These are phyloP conservation scores for Oemleria cerasiformis DNA, from an alignment of 306 rosid genomes.

Conservation along the genomic window DNA sequence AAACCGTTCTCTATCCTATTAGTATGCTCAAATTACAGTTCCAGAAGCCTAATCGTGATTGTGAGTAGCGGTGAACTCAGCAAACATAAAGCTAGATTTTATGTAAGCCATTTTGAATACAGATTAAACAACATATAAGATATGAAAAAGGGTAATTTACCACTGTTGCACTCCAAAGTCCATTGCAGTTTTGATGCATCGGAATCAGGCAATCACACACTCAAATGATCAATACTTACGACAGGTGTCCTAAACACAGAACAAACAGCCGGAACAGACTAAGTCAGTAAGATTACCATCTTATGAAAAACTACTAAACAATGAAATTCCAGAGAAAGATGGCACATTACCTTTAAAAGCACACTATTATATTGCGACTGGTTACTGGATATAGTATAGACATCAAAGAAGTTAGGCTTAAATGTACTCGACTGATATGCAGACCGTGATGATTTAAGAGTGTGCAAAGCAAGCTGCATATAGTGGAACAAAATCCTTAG, in stretches of 20 bases:
- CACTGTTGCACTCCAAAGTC: conserved; percentile 76
- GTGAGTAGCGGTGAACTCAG: not conserved
- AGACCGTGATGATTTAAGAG: too few relatives aligned
- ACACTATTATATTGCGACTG: too few relatives aligned
- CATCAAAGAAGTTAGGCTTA: too few relatives aligned
- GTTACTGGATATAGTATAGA: too few relatives aligned
- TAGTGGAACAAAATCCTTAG: too few relatives aligned
- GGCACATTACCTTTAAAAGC: too few relatives aligned
- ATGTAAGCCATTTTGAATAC: not conserved
- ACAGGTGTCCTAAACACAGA: conserved; percentile 86
- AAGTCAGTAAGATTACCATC: conserved; percentile 22
- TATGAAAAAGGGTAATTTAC: conserved; percentile 29
- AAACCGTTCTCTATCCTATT: not conserved
- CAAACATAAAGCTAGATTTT: not conserved
- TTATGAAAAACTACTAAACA: conserved; percentile 1
- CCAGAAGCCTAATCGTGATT: not conserved
- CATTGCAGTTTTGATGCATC: conserved; percentile 76
- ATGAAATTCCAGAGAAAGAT: too few relatives aligned
- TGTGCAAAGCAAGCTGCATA: too few relatives aligned
- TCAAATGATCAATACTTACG: conserved; percentile 65
- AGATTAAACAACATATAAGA: not conserved
- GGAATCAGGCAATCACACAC: conserved; percentile 55
- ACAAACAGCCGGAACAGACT: conserved; percentile 66
- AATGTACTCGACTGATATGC: too few relatives aligned
- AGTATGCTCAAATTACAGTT: not conserved